Conservation (phyloP, 2,329 filamentous ascomycete genomes). For the Truncatella angustata region DNA sequence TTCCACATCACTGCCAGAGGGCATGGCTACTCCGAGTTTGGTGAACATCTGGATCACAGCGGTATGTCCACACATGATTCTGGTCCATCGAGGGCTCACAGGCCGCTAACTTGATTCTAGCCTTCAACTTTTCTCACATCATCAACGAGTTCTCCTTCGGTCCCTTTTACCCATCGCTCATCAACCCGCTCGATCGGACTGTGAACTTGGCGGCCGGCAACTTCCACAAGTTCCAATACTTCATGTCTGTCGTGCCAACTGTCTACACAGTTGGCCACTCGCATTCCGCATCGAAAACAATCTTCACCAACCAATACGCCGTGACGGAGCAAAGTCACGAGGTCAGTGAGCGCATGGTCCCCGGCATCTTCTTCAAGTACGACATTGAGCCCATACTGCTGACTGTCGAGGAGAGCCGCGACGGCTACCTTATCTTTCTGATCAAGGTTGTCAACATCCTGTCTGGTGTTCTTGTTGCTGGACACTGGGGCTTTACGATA, state of each 20-base stretch:
- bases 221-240: conserved; percentile 99
- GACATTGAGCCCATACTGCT: conserved; percentile 95
- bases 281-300: conserved; percentile 47
- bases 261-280: conserved; percentile 70
- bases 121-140: conserved; percentile 97
- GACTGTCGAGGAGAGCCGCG: conserved; percentile 78
- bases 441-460: conserved; percentile 88
- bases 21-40: conserved; percentile 86
- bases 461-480: conserved; percentile 85
- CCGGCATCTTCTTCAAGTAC: conserved; percentile 97
- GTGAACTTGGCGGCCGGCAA: conserved; percentile 70
- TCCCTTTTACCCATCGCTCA: conserved; percentile 89
- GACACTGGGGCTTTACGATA: conserved; percentile 89
- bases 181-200: conserved; percentile 92
- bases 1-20: conserved; percentile 96
- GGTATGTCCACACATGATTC: too few relatives aligned
- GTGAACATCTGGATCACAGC: conserved; percentile 76
- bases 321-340: conserved; percentile 82
- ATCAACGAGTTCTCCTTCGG: conserved; percentile 96
- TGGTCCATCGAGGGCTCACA: too few relatives aligned
- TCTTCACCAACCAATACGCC: conserved; percentile 96
- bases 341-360: conserved; percentile 69
- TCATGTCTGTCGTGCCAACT: conserved; percentile 90
- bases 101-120: conserved; percentile 46
- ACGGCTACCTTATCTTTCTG: conserved; percentile 70